Conservation (phyloP, 2,329 filamentous ascomycete genomes). For the Fusarium sp. region DNA sequence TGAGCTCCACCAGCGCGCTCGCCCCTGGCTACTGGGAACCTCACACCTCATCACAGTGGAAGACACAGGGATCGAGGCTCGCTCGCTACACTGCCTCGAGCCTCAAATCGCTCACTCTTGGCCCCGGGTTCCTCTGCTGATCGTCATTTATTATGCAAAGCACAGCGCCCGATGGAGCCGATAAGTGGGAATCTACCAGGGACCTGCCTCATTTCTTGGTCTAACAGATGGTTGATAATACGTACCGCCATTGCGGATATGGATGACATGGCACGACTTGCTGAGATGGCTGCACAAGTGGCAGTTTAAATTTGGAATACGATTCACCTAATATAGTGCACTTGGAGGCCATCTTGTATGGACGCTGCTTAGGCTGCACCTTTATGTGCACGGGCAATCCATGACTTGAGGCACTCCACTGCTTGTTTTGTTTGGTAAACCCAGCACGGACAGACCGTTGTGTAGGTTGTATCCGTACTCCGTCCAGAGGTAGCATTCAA, state of each 20-base stretch:
- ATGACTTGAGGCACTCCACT: neutral
- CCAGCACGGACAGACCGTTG: constrained; percentile 7
- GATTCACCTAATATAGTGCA: constrained; percentile 7
- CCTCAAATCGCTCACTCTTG: constrained; percentile 31
- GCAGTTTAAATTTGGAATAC: constrained; percentile 35
- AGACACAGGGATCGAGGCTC: constrained; percentile 14
- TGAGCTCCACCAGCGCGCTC: constrained; percentile 8
- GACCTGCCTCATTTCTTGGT: constrained; percentile 22
- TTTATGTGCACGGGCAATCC: constrained; percentile 10
- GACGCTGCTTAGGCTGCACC: neutral
- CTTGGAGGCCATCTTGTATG: neutral
- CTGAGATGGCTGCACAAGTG: constrained; percentile 27
- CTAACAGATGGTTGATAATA: neutral
- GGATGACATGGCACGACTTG: neutral
- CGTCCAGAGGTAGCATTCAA: constrained; percentile 7
- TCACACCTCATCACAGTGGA: constrained; percentile 19
- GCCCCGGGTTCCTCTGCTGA: constrained; percentile 40
- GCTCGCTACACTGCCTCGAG: constrained; percentile 7
- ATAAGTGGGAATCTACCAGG: constrained; percentile 11
- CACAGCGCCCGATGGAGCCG: constrained; percentile 20
- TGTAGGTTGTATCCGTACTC: too few relatives aligned
- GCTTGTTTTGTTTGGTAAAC: neutral
- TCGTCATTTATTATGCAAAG: constrained; percentile 42
- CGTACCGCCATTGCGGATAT: too few relatives aligned
- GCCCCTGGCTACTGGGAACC: constrained; percentile 29